Percentiles rank a stretch among this genome's conserved stretches.
phyloP scores from a whole-genome alignment of 805 yeast genomes.

The Candida dendrica region DNA sequence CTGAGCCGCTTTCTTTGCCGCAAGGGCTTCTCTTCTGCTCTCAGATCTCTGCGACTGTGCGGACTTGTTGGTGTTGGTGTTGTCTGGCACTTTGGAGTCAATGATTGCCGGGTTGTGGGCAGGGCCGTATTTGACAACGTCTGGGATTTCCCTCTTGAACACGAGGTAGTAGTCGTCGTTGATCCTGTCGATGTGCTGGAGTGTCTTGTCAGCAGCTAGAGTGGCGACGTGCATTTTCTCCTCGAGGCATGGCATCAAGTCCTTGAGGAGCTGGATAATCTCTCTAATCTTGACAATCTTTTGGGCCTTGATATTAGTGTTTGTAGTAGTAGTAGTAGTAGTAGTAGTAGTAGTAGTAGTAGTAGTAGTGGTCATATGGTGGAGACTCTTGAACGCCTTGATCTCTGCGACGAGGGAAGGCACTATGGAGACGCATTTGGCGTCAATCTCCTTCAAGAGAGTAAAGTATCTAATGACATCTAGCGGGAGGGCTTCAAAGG shows the following conservation, averaged over 20 bases:
- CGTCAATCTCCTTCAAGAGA: constrained; percentile 85
- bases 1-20: constrained; percentile 66
- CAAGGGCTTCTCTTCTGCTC: constrained; percentile 85
- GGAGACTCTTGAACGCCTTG: constrained; percentile 35
- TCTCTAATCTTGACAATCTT: constrained; percentile 22
- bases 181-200: constrained; percentile 61
- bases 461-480: constrained; percentile 84
- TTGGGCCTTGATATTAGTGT: constrained; percentile 12
- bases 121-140: constrained; percentile 67
- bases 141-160: constrained; percentile 75
- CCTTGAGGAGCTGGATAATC: constrained; percentile 41
- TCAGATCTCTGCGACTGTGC: constrained; percentile 77
- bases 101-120: constrained; percentile 89
- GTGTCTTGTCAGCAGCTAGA: constrained; percentile 73
- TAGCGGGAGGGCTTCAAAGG: constrained; percentile 80
- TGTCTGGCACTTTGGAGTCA: constrained; percentile 39
- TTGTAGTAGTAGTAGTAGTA: no score
- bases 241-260: constrained; percentile 85
- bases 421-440: constrained; percentile 73
- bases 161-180: constrained; percentile 77
- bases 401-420: constrained; percentile 60
- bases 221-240: constrained; percentile 97
- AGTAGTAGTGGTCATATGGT: constrained; percentile 3
- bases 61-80: no score
- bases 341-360: no score